Conservation (phyloP, 1,284 basidiomycete genomes). For the Cutaneotrichosporon spelunceum region DNA sequence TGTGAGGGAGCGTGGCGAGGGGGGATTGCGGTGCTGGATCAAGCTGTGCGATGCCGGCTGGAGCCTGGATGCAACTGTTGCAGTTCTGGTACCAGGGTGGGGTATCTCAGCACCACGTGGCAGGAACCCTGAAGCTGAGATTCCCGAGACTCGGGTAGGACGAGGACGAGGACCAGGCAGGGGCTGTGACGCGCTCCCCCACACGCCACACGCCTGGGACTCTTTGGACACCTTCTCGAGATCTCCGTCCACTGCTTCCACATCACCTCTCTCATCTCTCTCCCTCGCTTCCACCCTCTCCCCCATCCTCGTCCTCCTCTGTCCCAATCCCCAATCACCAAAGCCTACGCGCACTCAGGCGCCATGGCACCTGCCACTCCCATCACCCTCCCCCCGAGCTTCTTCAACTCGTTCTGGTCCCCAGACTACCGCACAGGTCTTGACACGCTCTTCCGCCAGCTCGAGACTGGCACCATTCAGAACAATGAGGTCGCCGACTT, state of each 20-base stretch:
- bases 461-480: conserved; percentile 67
- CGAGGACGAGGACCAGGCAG: too few relatives aligned
- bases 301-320: not conserved
- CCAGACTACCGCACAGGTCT: conserved; percentile 79
- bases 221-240: not conserved
- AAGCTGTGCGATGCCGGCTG: not conserved
- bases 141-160: too few relatives aligned
- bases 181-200: too few relatives aligned
- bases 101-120: too few relatives aligned
- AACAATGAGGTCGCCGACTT: conserved; percentile 76
- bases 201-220: too few relatives aligned
- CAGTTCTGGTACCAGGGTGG: too few relatives aligned
- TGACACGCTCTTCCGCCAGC: conserved; percentile 69
- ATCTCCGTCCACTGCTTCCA: not conserved
- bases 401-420: conserved; percentile 88
- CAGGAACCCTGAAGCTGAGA: too few relatives aligned
- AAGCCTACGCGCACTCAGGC: not conserved
- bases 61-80: too few relatives aligned
- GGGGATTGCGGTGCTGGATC: not conserved
- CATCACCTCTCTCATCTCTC: not conserved
- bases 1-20: too few relatives aligned
- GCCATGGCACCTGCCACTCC: conserved; percentile 63
- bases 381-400: conserved; percentile 74
- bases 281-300: not conserved
- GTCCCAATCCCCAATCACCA: not conserved